Evolutionary conservation across 495 filamentous ascomycete genomes (phyloP).

Genomic region (Eremomyces bilateralis): DNA sequence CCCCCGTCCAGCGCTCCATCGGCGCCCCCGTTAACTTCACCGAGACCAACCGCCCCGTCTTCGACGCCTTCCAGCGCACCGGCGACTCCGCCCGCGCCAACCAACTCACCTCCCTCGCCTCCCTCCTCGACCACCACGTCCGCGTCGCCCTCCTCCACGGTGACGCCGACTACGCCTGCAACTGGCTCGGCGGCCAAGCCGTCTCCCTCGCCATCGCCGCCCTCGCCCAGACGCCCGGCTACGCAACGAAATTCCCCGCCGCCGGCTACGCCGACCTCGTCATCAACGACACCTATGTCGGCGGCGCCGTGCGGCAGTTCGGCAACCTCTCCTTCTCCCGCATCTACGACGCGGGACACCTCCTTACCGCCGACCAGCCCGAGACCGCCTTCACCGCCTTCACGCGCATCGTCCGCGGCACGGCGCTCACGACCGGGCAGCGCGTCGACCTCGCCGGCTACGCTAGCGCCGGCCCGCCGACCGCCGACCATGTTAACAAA

Average conservation of each 20-base stretch:
- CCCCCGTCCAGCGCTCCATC: conserved; percentile 12
- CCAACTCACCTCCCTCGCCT: conserved; percentile 23
- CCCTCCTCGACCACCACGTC: conserved; percentile 28
- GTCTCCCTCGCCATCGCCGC: conserved; percentile 12
- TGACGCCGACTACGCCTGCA: conserved; percentile 41
- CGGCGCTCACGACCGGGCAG: conserved; percentile 23
- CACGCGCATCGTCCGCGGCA: conserved; percentile 18
- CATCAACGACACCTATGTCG: conserved; percentile 26
- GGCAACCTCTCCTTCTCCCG: conserved; percentile 37
- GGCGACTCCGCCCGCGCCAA: conserved; percentile 28
- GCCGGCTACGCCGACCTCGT: conserved; percentile 33
- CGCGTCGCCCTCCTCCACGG: conserved; percentile 22
- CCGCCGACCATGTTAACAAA: conserved; percentile 19
- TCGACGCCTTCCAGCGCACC: conserved; percentile 7
- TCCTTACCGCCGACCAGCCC: conserved; percentile 37
- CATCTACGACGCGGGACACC: conserved; percentile 37
- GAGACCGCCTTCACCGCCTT: conserved; percentile 33
- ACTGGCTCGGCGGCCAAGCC: conserved; percentile 32
- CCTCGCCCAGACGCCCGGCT: conserved; percentile 12
- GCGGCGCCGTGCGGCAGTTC: conserved; percentile 32
- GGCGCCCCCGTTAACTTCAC: conserved; percentile 16
- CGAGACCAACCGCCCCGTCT: conserved; percentile 11
- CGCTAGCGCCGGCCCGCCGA: conserved; percentile 28
- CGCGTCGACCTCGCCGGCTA: conserved; percentile 26
- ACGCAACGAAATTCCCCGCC: conserved; percentile 20